These are phyloP conservation scores for Solanum megistacrolobum DNA, from an alignment of 257 asterid species.

Conservation along the genomic window DNA sequence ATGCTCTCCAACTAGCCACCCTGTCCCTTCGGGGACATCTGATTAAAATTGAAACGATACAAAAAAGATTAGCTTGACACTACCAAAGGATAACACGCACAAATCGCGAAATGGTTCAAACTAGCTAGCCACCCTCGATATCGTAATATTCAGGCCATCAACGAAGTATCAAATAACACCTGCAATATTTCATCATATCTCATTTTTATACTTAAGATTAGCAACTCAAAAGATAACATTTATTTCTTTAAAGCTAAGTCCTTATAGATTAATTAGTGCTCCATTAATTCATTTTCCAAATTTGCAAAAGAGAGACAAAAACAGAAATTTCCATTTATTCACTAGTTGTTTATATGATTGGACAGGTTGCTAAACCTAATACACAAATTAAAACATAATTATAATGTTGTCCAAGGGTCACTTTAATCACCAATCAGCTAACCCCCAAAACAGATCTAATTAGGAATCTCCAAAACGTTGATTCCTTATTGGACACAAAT, in stretches of 20 bases:
- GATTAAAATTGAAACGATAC: too few relatives aligned
- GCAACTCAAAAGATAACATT: not conserved
- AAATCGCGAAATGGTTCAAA: too few relatives aligned
- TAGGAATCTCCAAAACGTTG: not conserved
- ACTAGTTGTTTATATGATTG: not conserved
- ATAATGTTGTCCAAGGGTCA: not conserved
- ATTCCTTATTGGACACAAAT: not conserved
- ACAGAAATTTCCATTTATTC: not conserved
- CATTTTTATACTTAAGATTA: not conserved
- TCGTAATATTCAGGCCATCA: not conserved
- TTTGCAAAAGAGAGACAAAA: not conserved
- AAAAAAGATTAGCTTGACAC: too few relatives aligned
- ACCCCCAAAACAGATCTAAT: not conserved
- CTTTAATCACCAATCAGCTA: not conserved
- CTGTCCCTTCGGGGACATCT: too few relatives aligned
- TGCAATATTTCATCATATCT: not conserved
- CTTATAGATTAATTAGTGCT: not conserved
- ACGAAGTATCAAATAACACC: not conserved
- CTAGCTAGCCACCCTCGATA: not conserved
- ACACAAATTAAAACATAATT: not conserved
- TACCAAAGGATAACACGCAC: too few relatives aligned
- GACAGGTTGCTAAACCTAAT: not conserved
- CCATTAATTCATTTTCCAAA: not conserved
- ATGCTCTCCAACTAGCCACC: not conserved
- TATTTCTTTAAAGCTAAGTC: not conserved